Evolutionary conservation across 2,329 filamentous ascomycete genomes (phyloP), one percentile per base, ranked within the genome.

Genomic region (Ceratocystis huliohia): DNA sequence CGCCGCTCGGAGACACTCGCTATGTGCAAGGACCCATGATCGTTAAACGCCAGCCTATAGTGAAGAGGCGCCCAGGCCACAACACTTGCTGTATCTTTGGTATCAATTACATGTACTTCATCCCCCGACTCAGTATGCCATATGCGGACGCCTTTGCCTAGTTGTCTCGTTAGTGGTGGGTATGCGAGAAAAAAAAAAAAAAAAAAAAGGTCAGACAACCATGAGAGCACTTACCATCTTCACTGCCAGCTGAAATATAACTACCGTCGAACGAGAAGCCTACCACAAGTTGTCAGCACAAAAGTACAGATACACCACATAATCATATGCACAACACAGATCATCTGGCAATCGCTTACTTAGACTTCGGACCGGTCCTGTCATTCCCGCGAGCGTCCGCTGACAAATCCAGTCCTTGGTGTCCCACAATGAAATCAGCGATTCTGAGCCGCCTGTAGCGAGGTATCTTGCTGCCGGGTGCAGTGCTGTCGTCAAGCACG

Each of bases 211-310:
- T 45, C 7, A 33, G 22, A 22, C 28, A 8, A 33, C 4, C 57
- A 50, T 15, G 25, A 25, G 50, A 25, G n/a, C n/a, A 56, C 76
- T 73, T 75, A 79, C 84, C 86, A 75, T 91, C 88, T 65, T 91
- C 88, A 67, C 86, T 88, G 22, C 88, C 88, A 8, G 85, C 88
- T 1, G 87, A 84, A 28, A 92, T 77, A 72, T 86, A 93, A 71
- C 83, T 86, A 4, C 89, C 88, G 71, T 92, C 88, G 74, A 88
- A 92, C 17, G 84, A 88, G 73, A 92, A 93, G 72, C 87, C 86
- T 84, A 13, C 44, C 5, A 17, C n/a, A 22, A 20, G 50, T 61
- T 22, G 25, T 59, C 50, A 64, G 45, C 48, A 53, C 22, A 50
- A 10, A 25, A 5, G 15, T 15, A 28, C 48, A 28, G 20, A 28